Conservation (phyloP, 2,329 filamentous ascomycete species). For the Hypoxylon sp. region DNA sequence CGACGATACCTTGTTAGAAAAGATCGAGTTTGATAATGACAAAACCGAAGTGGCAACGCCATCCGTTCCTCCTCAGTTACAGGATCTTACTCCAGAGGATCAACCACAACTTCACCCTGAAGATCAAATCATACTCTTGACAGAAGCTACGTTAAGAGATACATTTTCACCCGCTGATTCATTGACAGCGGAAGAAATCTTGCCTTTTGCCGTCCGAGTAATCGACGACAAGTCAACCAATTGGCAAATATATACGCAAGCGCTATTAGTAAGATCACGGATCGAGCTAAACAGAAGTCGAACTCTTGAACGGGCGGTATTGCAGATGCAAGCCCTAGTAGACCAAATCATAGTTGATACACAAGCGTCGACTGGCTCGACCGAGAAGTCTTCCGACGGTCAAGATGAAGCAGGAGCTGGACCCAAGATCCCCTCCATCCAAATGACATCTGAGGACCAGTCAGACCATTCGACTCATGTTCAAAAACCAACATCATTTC, state of each 20-base stretch:
- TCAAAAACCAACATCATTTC: constrained; percentile 74
- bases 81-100: constrained; percentile 73
- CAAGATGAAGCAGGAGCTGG: constrained; percentile 36
- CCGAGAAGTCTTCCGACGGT: constrained; percentile 35
- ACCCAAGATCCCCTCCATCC: constrained; percentile 54
- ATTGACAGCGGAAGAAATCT: constrained; percentile 89
- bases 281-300: constrained; percentile 88
- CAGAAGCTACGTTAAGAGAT: constrained; percentile 88
- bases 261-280: constrained; percentile 84
- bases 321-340: constrained; percentile 93
- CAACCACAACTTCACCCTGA: constrained; percentile 84
- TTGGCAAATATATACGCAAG: constrained; percentile 98
- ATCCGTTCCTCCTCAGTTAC: constrained; percentile 67
- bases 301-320: constrained; percentile 85
- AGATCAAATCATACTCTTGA: constrained; percentile 90
- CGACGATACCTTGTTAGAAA: constrained; percentile 91
- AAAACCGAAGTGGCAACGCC: constrained; percentile 45
- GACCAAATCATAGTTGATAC: constrained; percentile 94
- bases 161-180: constrained; percentile 83
- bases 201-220: constrained; percentile 89
- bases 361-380: constrained; percentile 44
- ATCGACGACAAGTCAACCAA: constrained; percentile 89
- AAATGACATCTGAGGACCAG: constrained; percentile 50
- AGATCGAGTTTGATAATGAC: constrained; percentile 76
- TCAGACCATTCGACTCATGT: constrained; percentile 16